Base-by-base conservation (phyloP, 176 grass and related monocot species). In the Carex parvula region DNA sequence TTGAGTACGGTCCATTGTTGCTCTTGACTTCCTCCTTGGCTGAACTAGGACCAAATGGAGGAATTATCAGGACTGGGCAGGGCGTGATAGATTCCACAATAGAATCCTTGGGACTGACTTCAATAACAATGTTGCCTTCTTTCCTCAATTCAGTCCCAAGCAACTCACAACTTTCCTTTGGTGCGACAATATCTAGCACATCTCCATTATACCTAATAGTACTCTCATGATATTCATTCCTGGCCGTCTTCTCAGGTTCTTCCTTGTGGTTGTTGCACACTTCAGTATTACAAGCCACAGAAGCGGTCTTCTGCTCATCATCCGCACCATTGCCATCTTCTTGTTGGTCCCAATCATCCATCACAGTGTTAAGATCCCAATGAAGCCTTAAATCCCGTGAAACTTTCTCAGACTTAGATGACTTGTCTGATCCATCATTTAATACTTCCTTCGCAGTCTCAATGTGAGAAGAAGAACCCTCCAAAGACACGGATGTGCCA, bases 331-430 rank as follows among this genome's bases (percentile, higher is more conserved):
- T 57, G 60, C 70, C 58, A 79, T 74, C 90, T 58, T 80, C 74
- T 74, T 78, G 85, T 42, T 41, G 73, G 60, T 83, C 91, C 96
- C 96, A 99, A 84, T 67, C 87, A 52, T 94, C 95, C 95, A 95
- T 98, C 33, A 79, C 86, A 80, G 91, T 85, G 29, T 99, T 99
- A 85, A 99, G 89, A 93, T 99, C 93, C 96, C 96, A 99, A 35
- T 95, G 91, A 88, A 99, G 79, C 70, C 93, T 92, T 83, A 81
- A 90, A 90, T 91, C 89, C 81, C 48, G 41, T 85, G 85, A 61
- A 3, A 22, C 65, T 79, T 82, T 85, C 61, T 63, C 74, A 61
- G 20, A 6, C n/a, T 85, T 82, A 55, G 66, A 52, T 50, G 32
- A 80, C 55, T 90, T 85, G 26, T 66, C 69, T 53, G 44, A 29